Evolutionary conservation across 176 grass and related monocot species (phyloP), one percentile per base, ranked within the genome.

Genomic region (Echinochloa phyllopogon): DNA sequence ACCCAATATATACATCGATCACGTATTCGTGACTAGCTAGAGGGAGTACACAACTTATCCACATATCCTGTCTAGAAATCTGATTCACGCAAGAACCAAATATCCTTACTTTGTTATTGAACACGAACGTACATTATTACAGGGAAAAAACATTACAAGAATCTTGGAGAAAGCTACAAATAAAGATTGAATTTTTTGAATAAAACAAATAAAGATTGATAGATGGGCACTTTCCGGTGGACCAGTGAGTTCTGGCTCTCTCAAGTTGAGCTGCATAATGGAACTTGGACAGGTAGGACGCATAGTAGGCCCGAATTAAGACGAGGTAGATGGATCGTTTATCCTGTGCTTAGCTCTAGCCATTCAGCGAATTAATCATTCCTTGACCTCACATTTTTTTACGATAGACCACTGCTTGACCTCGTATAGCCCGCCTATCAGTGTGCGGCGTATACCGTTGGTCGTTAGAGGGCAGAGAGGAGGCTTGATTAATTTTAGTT

Each of bases 241-340:
- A 38, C 77, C 61, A 52, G 25, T 37, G 11, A 24, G 36, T 15
- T 52, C 27, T 40, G 36, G 65, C 18, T 9, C 47, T 2, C 51
- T 76, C 44, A 7, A 67, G 10, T 15, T 21, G 77, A 45, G n/a
- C 33, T 52, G 10, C 61, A 79, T 49, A 65, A 50, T 53, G 47
- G 11, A 56, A n/a, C 8, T 67, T 41, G 64, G 36, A 60, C 38
- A 41, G 79, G 7, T 68, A 40, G 18, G 33, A 76, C 3, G 65
- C 15, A 20, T 10, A 33, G 47, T 40, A n/a, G 47, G 36, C 13
- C 21, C 77, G 29, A 67, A 69, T 69, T 81, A 81, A 69, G 50
- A 81, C 49, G 50, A 65, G 43, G 50, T 43, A 56, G 79, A 81
- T 42, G 36, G 49, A 81, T 16, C 63, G 17, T 56, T 25, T 15